Base-by-base conservation (phyloP, 257 asterid species). In the Solanum pinnatisectum region DNA sequence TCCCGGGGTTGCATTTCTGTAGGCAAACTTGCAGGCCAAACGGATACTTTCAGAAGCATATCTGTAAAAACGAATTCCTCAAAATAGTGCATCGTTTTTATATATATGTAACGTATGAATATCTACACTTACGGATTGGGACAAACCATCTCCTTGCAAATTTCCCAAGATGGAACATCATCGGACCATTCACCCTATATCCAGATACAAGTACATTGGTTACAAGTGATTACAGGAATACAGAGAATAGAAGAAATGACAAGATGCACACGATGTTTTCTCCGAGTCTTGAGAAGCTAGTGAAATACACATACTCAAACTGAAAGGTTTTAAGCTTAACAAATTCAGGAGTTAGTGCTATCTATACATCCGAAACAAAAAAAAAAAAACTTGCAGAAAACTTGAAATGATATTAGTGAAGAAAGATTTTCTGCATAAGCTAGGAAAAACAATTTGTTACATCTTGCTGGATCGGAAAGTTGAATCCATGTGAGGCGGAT, bases 1-100 rank as follows among this genome's bases (percentile, higher is more conserved):
- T 90, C 99, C 98, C 40, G 98, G 96, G 71, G 98, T 94, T 90
- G 98, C 98, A 86, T 97, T 97, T 94, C 99, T 94, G 94, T 97
- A 97, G 79, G 99, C 98, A 87, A 40, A 97, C 86, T 93, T 94
- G 88, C 99, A 97, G 30, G 99, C 98, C 74, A 94, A 59, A 13
- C 87, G 86, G 88, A 97, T 63, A 89, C 99, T 96, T 93, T 97
- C 98, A 87, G 98, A 93, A 88, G 99, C 99, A 89, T 94, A 97
- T 93, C 99, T 97, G 96, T 87, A 90, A 87, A 88, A 72, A n/a
- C n/a, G 3, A 18, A 15, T 49, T 49, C 70, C 44, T 82, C 40
- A 82, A 49, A 82, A 6, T 18, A 49, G 32, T 82, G 70, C 44
- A 3, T 33, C 49, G 12, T 10, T 30, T 46, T 18, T 82, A 20